Evolutionary conservation across 2,329 filamentous ascomycete species (phyloP).

Genomic region (Beauveria asiatica): DNA sequence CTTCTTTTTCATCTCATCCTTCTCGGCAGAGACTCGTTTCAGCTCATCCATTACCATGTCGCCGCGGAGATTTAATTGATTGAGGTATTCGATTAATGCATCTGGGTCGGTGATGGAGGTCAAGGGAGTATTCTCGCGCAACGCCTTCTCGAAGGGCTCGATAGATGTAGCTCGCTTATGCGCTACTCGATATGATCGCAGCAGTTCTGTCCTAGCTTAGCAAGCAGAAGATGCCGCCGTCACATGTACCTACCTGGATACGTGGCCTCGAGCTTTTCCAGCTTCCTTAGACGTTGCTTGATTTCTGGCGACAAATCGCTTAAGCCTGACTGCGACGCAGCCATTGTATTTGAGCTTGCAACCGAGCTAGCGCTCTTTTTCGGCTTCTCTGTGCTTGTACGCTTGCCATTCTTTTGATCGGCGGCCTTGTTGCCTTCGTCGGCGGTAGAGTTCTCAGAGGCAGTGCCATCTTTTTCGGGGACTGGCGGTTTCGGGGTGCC

Average conservation of each 20-base stretch:
- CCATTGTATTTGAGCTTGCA: conserved; percentile 10
- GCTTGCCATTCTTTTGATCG: conserved; percentile 12
- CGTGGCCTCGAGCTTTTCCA: conserved; percentile 83
- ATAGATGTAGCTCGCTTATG: conserved; percentile 80
- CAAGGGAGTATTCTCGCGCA: conserved; percentile 87
- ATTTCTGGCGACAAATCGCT: conserved; percentile 66
- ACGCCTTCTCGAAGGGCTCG: conserved; percentile 83
- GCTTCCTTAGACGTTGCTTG: conserved; percentile 64
- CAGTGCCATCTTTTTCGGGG: conserved; percentile 25
- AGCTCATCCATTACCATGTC: conserved; percentile 94
- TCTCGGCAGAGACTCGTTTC: conserved; percentile 75
- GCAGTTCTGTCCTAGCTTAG: conserved; percentile 51
- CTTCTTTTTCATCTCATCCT: conserved; percentile 71
- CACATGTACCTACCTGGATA: conserved; percentile 59
- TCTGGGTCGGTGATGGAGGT: conserved; percentile 80
- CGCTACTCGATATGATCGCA: conserved; percentile 85
- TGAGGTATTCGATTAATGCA: conserved; percentile 81
- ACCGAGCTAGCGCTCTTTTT: conserved; percentile 15
- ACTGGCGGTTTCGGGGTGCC: conserved; percentile 46
- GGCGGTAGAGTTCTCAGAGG: conserved; percentile 12
- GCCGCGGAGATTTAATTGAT: conserved; percentile 73
- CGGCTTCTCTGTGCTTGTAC: neutral
- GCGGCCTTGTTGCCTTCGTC: conserved; percentile 15
- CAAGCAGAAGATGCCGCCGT: neutral
- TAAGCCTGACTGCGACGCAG: conserved; percentile 13